Base-by-base conservation (phyloP, 1,284 basidiomycete genomes). In the Papiliotrema laurentii region DNA sequence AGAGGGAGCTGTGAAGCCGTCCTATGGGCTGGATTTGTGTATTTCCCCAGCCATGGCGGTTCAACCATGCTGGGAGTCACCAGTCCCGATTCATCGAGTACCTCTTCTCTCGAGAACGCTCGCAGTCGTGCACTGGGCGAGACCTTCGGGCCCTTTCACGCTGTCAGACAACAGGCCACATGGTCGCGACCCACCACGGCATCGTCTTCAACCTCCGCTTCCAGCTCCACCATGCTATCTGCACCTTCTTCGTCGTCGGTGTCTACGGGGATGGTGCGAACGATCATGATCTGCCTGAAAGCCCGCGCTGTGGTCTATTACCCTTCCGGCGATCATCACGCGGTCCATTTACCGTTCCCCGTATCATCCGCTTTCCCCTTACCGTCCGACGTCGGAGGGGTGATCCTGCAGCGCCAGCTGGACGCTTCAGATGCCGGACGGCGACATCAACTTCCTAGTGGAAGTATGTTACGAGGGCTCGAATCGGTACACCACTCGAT, bases 291-390 rank as follows among this genome's bases (percentile, higher is more conserved):
- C 35, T 88, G 93, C 63, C 75, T 92, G 19, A 79, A 85, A 34
- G 84, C 81, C 58, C 79, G 84, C 26, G 85, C 83, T 36, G 83
- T 83, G 61, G 81, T 92, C 38, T 88, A 83, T 63, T 77, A 86
- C 45, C 75, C 80, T 46, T 84, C 85, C 46, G 90, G 90, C 2
- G 71, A 81, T 31, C 83, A 88, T 60, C 84, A 85, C 61, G 84
- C 83, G 0, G 83, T 90, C 57, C 80, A 85, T n/a, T 72, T 93
- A 0, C 90, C 90, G 0, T 92, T 91, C 66, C 78, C 83, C 43
- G 83, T 91, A 4, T 79, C 84, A 19, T 78, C 76, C 48, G 87
- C 85, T 1, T 92, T 88, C 87, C 80, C 89, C 1, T 73, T 89
- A 5, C 77, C 77, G 50, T 85, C 85, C 2, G 78, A 89, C 11